Evolutionary conservation across 345 rosid genomes (phyloP).

Genomic region (Eucalyptus leucophloia): DNA sequence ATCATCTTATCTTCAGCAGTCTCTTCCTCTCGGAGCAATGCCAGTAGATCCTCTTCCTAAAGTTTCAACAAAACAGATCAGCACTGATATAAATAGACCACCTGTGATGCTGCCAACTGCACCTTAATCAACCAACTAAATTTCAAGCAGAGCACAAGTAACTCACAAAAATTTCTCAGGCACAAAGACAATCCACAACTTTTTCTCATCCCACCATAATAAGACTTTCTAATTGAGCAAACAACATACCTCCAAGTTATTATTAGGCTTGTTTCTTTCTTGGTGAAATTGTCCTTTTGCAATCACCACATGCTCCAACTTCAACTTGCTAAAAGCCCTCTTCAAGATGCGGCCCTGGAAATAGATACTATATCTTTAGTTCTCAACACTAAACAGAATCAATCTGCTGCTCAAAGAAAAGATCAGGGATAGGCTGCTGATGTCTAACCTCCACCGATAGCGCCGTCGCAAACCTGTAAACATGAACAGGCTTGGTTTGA

Average conservation of each 20-base stretch:
- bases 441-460: constrained; percentile 75
- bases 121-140: not conserved
- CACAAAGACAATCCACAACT: not conserved
- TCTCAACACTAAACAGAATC: not conserved
- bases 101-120: not conserved
- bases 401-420: not conserved
- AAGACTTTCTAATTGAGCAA: not conserved
- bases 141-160: not conserved
- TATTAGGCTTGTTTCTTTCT: constrained; percentile 36
- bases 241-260: constrained; percentile 31
- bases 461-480: constrained; percentile 88
- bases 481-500: constrained; percentile 99
- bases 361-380: not conserved
- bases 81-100: not conserved
- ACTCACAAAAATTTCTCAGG: not conserved
- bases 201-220: not conserved
- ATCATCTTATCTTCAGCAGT: constrained; percentile 82
- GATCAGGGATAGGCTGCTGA: not conserved
- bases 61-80: not conserved
- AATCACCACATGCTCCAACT: constrained; percentile 96
- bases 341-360: constrained; percentile 80
- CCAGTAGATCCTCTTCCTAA: constrained; percentile 80
- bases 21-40: constrained; percentile 66
- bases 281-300: constrained; percentile 92
- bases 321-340: constrained; percentile 84